Conservation (phyloP, 108 stramenopile species). For the Phaeodactylum tricornutum region DNA sequence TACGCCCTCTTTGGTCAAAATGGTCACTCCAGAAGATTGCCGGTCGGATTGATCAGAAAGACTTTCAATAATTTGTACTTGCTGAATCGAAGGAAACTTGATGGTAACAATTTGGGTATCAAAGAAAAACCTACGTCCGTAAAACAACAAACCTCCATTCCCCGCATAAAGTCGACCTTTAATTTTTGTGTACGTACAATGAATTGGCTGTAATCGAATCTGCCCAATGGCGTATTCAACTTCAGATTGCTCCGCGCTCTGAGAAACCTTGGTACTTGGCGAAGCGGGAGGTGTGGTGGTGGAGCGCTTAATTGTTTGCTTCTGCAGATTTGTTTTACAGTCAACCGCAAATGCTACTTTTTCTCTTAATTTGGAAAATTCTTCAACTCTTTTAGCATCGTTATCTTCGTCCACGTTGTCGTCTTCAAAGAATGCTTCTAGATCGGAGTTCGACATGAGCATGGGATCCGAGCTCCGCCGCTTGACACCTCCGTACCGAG, state of each 20-base stretch:
- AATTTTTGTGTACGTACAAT: conserved; percentile 25
- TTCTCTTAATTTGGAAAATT: not conserved
- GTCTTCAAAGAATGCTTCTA: no score
- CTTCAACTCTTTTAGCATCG: not conserved
- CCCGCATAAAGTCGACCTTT: conserved; percentile 28
- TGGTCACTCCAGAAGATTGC: not conserved
- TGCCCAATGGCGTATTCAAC: conserved; percentile 1
- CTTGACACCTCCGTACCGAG: not conserved
- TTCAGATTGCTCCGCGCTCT: no score
- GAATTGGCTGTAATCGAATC: not conserved
- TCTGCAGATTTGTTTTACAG: not conserved
- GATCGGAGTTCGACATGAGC: no score
- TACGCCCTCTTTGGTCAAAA: not conserved
- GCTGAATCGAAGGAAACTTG: conserved; percentile 12
- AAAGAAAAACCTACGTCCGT: conserved; percentile 28
- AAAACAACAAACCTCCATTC: conserved; percentile 19
- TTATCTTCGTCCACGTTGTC: conserved; percentile 1
- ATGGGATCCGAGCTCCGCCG: conserved; percentile 5
- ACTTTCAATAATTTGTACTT: conserved; percentile 10
- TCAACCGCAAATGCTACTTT: not conserved
- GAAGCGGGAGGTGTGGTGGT: not conserved
- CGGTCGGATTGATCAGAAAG: not conserved
- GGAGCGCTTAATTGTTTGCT: not conserved
- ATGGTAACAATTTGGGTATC: conserved; percentile 12
- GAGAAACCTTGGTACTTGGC: not conserved